phyloP scores from a whole-genome alignment of 345 rosid species.

The Corchorus capsularis region DNA sequence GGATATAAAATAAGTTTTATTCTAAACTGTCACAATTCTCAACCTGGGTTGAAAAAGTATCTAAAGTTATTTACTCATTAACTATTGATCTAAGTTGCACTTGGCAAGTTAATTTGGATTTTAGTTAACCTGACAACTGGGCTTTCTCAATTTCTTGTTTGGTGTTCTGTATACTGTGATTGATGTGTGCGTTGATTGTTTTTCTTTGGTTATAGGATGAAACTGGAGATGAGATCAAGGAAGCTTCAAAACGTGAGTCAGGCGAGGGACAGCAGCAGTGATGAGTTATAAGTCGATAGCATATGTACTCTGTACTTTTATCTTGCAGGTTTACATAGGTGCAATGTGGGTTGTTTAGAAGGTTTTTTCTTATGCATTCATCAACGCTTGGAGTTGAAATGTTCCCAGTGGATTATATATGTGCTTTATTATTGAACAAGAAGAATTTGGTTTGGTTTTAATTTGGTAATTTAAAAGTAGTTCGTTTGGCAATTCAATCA shows the following conservation, averaged over 20 bases:
- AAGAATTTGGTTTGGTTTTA: slow-evolving; percentile 34
- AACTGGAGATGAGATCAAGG: slow-evolving; percentile 86
- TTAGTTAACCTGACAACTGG: background rate
- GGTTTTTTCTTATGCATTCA: slow-evolving; percentile 36
- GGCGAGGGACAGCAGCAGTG: slow-evolving; percentile 56
- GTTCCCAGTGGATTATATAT: slow-evolving; percentile 27
- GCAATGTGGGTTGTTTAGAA: slow-evolving; percentile 36
- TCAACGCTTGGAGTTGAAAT: slow-evolving; percentile 29
- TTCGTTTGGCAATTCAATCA: background rate
- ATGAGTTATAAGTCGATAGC: slow-evolving; percentile 34
- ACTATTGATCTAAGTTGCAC: background rate
- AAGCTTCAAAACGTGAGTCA: slow-evolving; percentile 68
- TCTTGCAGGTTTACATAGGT: slow-evolving; percentile 39
- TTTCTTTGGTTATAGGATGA: slow-evolving; percentile 55
- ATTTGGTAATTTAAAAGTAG: slow-evolving; percentile 12
- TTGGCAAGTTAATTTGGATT: background rate
- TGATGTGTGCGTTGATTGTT: background rate
- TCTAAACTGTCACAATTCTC: background rate
- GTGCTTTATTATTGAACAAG: slow-evolving; percentile 30
- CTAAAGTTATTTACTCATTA: too few relatives aligned
- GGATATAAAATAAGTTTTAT: background rate
- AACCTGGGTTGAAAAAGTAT: background rate
- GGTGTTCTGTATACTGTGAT: background rate
- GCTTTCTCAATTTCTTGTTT: too few relatives aligned
- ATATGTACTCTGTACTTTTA: slow-evolving; percentile 32